Conservation (phyloP, 2,329 filamentous ascomycete genomes). For the Aspergillus neotritici region DNA sequence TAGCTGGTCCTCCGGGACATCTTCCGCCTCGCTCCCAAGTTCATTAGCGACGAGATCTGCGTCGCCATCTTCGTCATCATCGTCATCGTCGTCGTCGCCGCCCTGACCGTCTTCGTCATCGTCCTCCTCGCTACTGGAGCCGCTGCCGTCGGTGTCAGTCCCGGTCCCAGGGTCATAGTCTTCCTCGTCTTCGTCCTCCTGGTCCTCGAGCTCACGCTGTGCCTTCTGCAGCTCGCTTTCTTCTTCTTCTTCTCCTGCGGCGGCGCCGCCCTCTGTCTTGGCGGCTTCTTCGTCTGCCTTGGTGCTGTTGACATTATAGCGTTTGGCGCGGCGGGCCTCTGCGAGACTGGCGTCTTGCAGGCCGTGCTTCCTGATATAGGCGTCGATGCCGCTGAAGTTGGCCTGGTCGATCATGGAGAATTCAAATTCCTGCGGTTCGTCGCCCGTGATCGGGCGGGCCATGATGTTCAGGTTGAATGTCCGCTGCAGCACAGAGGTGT, state of each 20-base stretch:
- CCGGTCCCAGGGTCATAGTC: conserved; percentile 49
- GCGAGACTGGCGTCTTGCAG: conserved; percentile 61
- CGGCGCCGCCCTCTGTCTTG: conserved; percentile 27
- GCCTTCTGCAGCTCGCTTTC: conserved; percentile 55
- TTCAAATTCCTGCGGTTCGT: conserved; percentile 53
- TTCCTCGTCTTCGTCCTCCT: conserved; percentile 46
- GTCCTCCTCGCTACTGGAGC: conserved; percentile 40
- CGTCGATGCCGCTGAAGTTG: conserved; percentile 57
- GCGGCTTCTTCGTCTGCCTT: conserved; percentile 26
- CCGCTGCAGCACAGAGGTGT: conserved; percentile 59
- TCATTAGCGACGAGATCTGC: conserved; percentile 38
- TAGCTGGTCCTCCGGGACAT: conserved; percentile 30
- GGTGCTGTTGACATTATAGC: conserved; percentile 47
- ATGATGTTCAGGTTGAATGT: conserved; percentile 61
- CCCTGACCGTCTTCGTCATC: conserved; percentile 25
- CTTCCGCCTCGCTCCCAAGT: conserved; percentile 41
- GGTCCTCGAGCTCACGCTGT: conserved; percentile 49
- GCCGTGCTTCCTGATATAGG: conserved; percentile 56
- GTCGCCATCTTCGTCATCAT: conserved; percentile 25
- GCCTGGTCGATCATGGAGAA: conserved; percentile 62
- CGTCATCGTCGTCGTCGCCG: conserved; percentile 24
- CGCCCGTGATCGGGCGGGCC: conserved; percentile 33
- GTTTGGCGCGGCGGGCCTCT: conserved; percentile 54
- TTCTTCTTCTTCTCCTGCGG: conserved; percentile 42
- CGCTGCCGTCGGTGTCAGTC: conserved; percentile 44